These are phyloP conservation scores for Psilocybe azurescens DNA, from an alignment of 768 basidiomycete species.

Conservation along the genomic window DNA sequence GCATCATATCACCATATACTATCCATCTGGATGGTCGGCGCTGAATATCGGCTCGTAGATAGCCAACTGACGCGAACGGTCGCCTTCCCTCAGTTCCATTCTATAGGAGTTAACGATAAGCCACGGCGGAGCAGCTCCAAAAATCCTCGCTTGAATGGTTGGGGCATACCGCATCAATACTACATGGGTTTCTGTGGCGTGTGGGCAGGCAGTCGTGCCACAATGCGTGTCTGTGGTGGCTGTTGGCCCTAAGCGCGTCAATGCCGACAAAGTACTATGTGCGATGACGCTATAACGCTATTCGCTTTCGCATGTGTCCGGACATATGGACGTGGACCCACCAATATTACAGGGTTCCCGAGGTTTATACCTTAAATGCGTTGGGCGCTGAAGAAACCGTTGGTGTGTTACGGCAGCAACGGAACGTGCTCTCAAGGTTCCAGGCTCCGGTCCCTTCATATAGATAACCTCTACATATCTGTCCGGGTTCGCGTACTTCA, in stretches of 20 bases:
- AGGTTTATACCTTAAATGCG: background rate
- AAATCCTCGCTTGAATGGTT: background rate
- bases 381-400: background rate
- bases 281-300: conserved; percentile 14
- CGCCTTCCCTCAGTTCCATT: background rate
- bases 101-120: background rate
- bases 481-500: conserved; percentile 1
- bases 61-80: background rate
- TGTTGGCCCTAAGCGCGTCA: background rate
- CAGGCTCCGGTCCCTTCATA: conserved; percentile 5
- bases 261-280: background rate
- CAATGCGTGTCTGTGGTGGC: background rate
- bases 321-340: conserved; percentile 8
- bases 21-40: background rate
- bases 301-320: background rate
- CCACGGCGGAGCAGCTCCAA: background rate
- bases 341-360: conserved; percentile 12
- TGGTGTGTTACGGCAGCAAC: conserved; percentile 8
- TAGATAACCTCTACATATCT: background rate
- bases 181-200: background rate
- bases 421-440: conserved; percentile 10
- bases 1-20: conserved; percentile 4
- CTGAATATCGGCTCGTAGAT: background rate
- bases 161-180: background rate
- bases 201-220: background rate